phyloP scores from a whole-genome alignment of 139 green algal genomes.

The Tetradesmus obliquus region DNA sequence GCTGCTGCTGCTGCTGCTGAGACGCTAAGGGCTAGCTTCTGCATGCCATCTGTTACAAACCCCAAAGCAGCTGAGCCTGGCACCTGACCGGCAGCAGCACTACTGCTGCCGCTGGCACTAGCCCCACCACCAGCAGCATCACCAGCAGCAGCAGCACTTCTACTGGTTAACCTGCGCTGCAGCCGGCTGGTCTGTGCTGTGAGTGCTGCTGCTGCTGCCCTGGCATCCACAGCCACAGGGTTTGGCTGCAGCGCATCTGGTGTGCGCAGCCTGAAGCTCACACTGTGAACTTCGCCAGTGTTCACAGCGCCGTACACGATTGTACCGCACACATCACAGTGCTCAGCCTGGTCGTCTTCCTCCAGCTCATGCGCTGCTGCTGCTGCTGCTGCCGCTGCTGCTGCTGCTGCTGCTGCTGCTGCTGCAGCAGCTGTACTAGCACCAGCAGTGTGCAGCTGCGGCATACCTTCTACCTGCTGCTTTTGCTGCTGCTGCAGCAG shows the following conservation, averaged over 20 bases:
- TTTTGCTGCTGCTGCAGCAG: background rate
- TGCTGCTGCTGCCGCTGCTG: conserved; percentile 3
- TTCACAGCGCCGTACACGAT: conserved; percentile 5
- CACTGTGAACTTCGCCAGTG: conserved; percentile 15
- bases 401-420: conserved; percentile 15
- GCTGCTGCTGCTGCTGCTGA: background rate
- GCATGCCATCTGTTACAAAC: conserved; percentile 22
- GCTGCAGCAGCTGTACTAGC: background rate
- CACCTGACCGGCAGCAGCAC: background rate
- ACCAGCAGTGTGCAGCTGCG: background rate
- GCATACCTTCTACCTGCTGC: background rate
- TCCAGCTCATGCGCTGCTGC: background rate
- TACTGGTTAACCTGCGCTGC: background rate
- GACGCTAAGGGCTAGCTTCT: background rate
- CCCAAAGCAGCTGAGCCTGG: background rate
- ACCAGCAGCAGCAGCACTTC: background rate
- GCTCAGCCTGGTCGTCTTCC: too few relatives aligned
- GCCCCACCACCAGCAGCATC: background rate
- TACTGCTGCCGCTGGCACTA: background rate
- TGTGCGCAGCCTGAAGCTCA: conserved; percentile 28
- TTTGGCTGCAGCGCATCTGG: background rate
- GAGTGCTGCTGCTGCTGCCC: background rate
- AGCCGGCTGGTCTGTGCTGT: background rate
- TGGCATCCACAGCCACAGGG: background rate
- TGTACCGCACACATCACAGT: background rate